Conservation (phyloP, 768 basidiomycete species). For the Sistotremastrum suecicum region DNA sequence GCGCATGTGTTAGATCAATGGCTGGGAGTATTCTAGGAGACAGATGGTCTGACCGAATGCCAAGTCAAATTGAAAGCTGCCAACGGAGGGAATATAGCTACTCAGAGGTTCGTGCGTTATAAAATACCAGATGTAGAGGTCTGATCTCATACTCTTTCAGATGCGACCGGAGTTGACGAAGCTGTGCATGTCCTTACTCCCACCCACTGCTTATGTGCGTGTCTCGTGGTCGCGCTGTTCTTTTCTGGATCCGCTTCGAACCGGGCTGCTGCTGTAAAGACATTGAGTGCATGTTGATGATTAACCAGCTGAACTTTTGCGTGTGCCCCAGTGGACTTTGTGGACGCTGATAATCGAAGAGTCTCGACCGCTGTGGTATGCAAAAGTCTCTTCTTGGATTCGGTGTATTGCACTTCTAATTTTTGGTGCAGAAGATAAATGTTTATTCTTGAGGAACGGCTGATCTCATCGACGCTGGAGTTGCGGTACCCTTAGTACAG, state of each 20-base stretch:
- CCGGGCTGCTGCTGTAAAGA: too few relatives aligned
- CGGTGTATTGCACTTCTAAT: too few relatives aligned
- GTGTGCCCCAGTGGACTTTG: not conserved
- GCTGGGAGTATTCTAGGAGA: slow-evolving; percentile 44
- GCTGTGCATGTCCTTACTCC: slow-evolving; percentile 41
- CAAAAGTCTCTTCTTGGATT: slow-evolving; percentile 59
- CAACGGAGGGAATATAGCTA: slow-evolving; percentile 31
- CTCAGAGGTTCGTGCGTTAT: slow-evolving; percentile 64
- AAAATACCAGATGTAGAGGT: too few relatives aligned
- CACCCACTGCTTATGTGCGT: slow-evolving; percentile 49
- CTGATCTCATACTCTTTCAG: too few relatives aligned
- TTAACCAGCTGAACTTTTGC: not conserved
- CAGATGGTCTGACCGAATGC: slow-evolving; percentile 38
- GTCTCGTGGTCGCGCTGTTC: slow-evolving; percentile 70
- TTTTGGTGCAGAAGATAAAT: too few relatives aligned
- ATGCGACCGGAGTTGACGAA: slow-evolving; percentile 60
- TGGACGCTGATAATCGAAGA: slow-evolving; percentile 50
- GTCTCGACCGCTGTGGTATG: slow-evolving; percentile 79
- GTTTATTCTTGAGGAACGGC: slow-evolving; percentile 57
- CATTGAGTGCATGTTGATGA: too few relatives aligned
- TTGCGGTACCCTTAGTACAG: slow-evolving; percentile 66
- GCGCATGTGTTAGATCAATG: slow-evolving; percentile 26
- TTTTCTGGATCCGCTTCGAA: slow-evolving; percentile 56
- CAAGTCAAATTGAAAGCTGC: slow-evolving; percentile 25
- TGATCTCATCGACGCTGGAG: slow-evolving; percentile 57